Conservation (phyloP, 1,284 basidiomycete species). For the Tylopilus sp. region DNA sequence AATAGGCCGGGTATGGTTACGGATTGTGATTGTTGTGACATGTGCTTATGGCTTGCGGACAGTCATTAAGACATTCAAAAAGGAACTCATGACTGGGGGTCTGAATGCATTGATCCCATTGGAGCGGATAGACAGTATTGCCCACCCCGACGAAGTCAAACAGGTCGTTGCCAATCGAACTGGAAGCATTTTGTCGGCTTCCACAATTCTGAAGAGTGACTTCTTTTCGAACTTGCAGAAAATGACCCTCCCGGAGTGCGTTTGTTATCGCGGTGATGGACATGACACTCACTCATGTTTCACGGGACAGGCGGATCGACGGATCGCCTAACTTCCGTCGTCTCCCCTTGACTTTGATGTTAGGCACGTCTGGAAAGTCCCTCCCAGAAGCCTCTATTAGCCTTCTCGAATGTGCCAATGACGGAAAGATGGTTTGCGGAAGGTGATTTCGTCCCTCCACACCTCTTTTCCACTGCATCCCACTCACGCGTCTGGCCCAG, state of each 20-base stretch:
- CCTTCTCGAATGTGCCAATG: conserved; percentile 35
- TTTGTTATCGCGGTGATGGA: conserved; percentile 11
- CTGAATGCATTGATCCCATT: conserved; percentile 83
- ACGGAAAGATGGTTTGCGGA: conserved; percentile 77
- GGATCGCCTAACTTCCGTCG: conserved; percentile 91
- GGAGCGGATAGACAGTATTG: conserved; percentile 75
- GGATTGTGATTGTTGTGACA: neutral
- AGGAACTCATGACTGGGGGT: conserved; percentile 81
- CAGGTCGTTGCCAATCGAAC: conserved; percentile 81
- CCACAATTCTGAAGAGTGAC: conserved; percentile 95
- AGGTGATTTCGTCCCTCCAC: conserved; percentile 45
- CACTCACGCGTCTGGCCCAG: conserved; percentile 36
- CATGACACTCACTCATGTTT: conserved; percentile 3
- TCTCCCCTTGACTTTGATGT: conserved; percentile 60
- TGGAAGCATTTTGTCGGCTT: conserved; percentile 86
- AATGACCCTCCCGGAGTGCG: conserved; percentile 88
- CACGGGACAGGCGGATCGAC: conserved; percentile 70
- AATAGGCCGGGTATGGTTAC: conserved; percentile 64
- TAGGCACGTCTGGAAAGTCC: conserved; percentile 35
- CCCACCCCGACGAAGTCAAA: conserved; percentile 85
- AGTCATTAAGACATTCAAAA: conserved; percentile 96
- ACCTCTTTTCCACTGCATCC: neutral
- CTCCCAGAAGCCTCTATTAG: conserved; percentile 35
- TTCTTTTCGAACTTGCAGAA: conserved; percentile 96
- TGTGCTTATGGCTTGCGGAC: conserved; percentile 1